Conservation (phyloP, 2,329 filamentous ascomycete genomes). For the Arthrinium phaeospermum region DNA sequence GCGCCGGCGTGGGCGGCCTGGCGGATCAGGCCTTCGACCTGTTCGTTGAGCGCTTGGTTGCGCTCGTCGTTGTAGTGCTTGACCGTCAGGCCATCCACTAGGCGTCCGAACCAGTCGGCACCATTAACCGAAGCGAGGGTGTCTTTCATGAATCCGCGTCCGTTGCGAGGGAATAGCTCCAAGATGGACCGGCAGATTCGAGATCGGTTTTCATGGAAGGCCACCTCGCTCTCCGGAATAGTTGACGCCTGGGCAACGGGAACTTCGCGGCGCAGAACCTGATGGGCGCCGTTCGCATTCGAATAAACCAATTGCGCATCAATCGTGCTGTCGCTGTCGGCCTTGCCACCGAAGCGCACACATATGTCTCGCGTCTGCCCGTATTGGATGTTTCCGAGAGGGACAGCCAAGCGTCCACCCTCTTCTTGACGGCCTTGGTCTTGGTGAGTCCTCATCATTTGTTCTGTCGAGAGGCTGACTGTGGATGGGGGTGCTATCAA, state of each 20-base stretch:
- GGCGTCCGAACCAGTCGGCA: constrained; percentile 40
- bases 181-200: constrained; percentile 26
- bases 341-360: constrained; percentile 38
- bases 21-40: constrained; percentile 58
- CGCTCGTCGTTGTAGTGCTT: constrained; percentile 41
- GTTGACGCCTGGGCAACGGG: background rate
- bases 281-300: background rate
- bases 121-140: constrained; percentile 54
- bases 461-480: background rate
- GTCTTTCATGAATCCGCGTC: constrained; percentile 55
- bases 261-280: background rate
- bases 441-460: background rate
- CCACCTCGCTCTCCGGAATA: background rate
- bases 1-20: constrained; percentile 48
- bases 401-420: constrained; percentile 42
- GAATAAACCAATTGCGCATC: background rate
- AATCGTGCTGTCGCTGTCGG: background rate
- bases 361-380: constrained; percentile 65
- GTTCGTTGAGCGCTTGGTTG: constrained; percentile 55
- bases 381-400: constrained; percentile 61
- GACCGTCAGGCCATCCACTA: constrained; percentile 43
- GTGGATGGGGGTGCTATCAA: too few relatives aligned
- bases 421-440: constrained; percentile 17
- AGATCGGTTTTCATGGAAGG: background rate
- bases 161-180: constrained; percentile 34